Evolutionary conservation across 192 early-diverging fungal species (phyloP).

Genomic region (Endogone sp.): DNA sequence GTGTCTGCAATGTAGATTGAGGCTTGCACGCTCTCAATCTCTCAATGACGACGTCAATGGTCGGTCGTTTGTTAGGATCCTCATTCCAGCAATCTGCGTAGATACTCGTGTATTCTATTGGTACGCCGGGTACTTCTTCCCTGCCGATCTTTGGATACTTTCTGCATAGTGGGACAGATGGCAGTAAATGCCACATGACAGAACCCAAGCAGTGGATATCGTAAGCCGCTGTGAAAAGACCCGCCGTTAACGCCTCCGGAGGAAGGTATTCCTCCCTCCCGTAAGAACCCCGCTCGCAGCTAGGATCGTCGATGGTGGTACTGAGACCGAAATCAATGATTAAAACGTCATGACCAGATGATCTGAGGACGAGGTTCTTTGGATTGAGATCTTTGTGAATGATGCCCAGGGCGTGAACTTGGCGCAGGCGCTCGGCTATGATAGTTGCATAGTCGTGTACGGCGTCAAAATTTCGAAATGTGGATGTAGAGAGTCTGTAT

Average conservation of each 20-base stretch:
- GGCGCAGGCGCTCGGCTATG: background rate
- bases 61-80: background rate
- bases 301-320: background rate
- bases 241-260: background rate
- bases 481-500: background rate
- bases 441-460: background rate
- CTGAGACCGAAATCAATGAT: background rate
- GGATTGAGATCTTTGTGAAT: background rate
- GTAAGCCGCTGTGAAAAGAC: background rate
- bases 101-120: background rate
- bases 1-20: background rate
- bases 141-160: too few species aligned
- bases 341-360: background rate
- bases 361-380: background rate
- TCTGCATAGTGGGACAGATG: background rate
- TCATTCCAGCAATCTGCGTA: background rate
- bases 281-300: background rate
- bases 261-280: background rate
- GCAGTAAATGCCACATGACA: background rate
- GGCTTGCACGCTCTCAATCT: background rate
- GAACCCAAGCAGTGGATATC: background rate
- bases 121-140: too few species aligned
- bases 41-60: background rate
- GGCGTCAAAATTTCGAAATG: background rate
- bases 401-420: background rate